A percentile compares a stretch with the other conserved stretches of the same genome.
These are phyloP conservation scores for Aphanomyces invadans DNA, from an alignment of 352 stramenopile genomes.

Conservation along the genomic window DNA sequence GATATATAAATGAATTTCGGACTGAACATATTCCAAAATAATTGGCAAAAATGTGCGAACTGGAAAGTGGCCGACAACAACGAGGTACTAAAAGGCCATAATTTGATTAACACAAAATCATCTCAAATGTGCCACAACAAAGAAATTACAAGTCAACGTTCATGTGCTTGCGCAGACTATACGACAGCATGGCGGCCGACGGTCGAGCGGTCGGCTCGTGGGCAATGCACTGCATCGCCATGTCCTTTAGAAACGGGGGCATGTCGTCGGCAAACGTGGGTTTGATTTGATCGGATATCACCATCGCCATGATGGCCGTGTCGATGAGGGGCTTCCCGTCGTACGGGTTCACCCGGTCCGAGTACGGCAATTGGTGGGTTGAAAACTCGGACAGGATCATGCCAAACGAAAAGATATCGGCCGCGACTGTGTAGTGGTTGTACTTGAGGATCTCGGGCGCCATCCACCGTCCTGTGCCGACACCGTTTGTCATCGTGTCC, in stretches of 20 bases:
- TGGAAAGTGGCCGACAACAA: no score
- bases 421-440: conserved; percentile 21
- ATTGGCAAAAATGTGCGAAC: no score
- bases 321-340: conserved; percentile 18
- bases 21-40: no score
- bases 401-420: conserved; percentile 20
- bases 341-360: background rate
- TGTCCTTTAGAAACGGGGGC: background rate
- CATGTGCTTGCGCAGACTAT: background rate
- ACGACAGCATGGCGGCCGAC: conserved; percentile 16
- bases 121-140: background rate
- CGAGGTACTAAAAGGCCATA: no score
- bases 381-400: conserved; percentile 13
- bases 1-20: no score
- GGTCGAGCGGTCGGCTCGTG: conserved; percentile 39
- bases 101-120: no score
- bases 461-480: conserved; percentile 22
- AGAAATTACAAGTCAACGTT: background rate
- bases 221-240: conserved; percentile 40
- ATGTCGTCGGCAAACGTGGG: conserved; percentile 17
- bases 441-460: conserved; percentile 22
- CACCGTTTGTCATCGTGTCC: conserved; percentile 23
- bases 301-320: conserved; percentile 23
- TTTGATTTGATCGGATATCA: background rate
- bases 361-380: conserved; percentile 15